Base-by-base conservation (phyloP, 2,329 filamentous ascomycete genomes). In the Colletotrichum falcatum region DNA sequence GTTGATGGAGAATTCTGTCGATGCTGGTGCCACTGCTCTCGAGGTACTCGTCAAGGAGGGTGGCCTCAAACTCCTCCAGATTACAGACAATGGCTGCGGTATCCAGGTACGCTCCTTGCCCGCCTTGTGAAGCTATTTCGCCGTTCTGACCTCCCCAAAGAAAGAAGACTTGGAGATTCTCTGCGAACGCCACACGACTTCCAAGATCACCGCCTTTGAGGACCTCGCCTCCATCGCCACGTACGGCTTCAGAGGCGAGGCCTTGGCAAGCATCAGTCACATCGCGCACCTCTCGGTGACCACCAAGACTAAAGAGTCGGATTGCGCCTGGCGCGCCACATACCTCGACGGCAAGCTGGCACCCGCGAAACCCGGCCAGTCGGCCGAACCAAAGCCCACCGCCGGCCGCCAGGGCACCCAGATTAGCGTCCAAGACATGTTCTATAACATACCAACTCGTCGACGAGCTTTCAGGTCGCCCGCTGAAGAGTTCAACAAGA, bases 241-340 rank as follows among this genome's bases (percentile, higher is more conserved):
- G 1, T 99, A 99, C 80, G 96, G 96, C n/a, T 99, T 99, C 78
- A 92, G 96, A 63, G 96, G 96, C 65, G 96, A 99, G 81, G 96
- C 96, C 4, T 83, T 99, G 65, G 96, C 96, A 18, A 98, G 96
- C 81, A 99, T 99, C 79, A 98, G 95, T 78, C 96, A 99, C 79
- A 98, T 99, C 76, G 95, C 97, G 42, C 97, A 99, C 83, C 86
- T 99, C 28, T 94, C 92, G 5, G 94, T 99, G 53, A 98, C 95
- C 1, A 99, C 97, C 9, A 97, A 94, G 79, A 98, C 95, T 1
- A 92, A 92, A 69, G 91, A 94, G 53, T 97, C 95, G 0, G 91
- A 90, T 74, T 93, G 94, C 81, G 96, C 96, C 20, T 99, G 93
- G 93, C 91, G 93, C 78, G 95, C 95, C 28, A 90, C 93, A 74